Base-by-base conservation (phyloP, 1,284 basidiomycete species). In the Hemileccinum hortonii region DNA sequence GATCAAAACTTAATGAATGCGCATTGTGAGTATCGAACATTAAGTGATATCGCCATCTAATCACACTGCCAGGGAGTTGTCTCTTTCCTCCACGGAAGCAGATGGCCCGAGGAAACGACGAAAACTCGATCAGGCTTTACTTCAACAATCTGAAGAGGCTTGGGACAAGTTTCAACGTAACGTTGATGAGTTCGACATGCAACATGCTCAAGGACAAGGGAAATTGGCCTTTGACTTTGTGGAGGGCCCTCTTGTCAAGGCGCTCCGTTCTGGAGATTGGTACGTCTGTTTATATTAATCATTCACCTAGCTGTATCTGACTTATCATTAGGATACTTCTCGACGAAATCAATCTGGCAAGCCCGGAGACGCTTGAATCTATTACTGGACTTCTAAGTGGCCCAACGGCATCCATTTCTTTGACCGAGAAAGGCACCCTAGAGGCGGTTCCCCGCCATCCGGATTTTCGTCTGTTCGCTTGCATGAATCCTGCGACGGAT, bases 401-500 rank as follows among this genome's bases (percentile, higher is more conserved):
- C n/a, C 82, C 92, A 0, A 85, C 82, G 9, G 85, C 92, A 1
- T 98, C 95, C 1, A 87, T 99, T 53, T 92, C 94, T 0, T 76
- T 99, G 50, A 96, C 94, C 0, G 97, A 99, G 67, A 87, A 94
- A 66, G 97, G 96, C 1, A 91, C 94, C 29, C 73, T 98, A 51
- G 92, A 95, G 64, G 90, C 92, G 1, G 81, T 99, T 24, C 86
- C 87, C 32, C 87, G 97, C 1, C 97, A 99, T 69, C 86, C 93
- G 18, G 88, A 97, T 62, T 99, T 99, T 74, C 89, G 96, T 24
- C 76, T 99, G 9, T 99, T 99, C 64, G 95, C 94, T 2, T 99
- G 97, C 69, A 99, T 99, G 97, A 99, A 99, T 66, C 97, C 97
- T 3, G 97, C 97, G 0, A 99, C 96, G 3, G 97, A 99, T 60